phyloP scores from a whole-genome alignment of 192 early-diverging fungal species.

The Gaertneriomyces sp. region DNA sequence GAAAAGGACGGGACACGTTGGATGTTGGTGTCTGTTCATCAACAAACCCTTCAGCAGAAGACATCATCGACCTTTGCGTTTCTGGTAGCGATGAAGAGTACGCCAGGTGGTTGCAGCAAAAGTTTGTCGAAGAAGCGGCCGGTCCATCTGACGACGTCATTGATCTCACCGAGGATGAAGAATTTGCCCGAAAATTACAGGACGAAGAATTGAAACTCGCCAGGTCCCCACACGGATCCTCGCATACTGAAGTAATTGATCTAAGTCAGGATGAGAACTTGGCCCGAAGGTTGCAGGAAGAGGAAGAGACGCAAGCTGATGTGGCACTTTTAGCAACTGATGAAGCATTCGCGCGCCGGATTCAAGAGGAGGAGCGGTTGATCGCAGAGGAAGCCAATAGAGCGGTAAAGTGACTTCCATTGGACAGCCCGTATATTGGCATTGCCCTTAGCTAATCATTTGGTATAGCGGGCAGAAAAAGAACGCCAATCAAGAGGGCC shows the following conservation, averaged over 20 bases:
- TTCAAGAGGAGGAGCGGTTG: background rate
- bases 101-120: background rate
- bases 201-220: background rate
- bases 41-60: no score
- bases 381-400: no score
- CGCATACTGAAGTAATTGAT: background rate
- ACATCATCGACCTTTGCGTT: no score
- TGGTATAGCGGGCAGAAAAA: no score
- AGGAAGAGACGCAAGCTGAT: background rate
- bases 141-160: background rate
- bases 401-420: no score
- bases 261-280: slow-evolving; percentile 12
- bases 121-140: background rate
- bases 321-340: background rate
- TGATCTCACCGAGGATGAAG: slow-evolving; percentile 19
- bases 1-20: no score
- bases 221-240: no score
- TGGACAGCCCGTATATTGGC: no score
- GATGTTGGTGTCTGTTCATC: no score
- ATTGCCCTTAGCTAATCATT: no score
- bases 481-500: no score
- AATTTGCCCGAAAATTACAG: slow-evolving; percentile 11
- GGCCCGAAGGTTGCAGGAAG: slow-evolving; percentile 8
- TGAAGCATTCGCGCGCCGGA: background rate
- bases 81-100: background rate